Percentiles rank a stretch among this genome's conserved stretches.
These are phyloP conservation scores for Pholiota molesta DNA, from an alignment of 768 basidiomycete genomes.

Conservation along the genomic window DNA sequence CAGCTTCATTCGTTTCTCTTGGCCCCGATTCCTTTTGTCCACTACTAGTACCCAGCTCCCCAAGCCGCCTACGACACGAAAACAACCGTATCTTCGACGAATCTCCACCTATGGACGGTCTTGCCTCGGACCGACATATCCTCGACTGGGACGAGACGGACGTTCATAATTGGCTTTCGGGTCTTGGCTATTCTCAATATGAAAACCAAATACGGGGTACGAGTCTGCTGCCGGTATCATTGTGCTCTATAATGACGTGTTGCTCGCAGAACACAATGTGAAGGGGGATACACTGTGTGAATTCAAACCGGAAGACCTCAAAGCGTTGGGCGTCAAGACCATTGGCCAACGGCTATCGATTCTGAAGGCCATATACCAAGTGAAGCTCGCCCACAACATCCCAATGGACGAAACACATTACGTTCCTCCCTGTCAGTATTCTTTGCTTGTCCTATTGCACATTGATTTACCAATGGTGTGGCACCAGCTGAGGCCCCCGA, in stretches of 20 bases:
- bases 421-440: constrained; percentile 79
- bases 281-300: constrained; percentile 88
- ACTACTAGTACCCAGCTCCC: neutral
- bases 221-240: neutral
- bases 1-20: neutral
- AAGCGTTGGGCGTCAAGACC: constrained; percentile 84
- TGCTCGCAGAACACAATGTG: constrained; percentile 73
- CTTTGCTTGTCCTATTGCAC: constrained; percentile 4
- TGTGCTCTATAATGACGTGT: neutral
- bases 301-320: constrained; percentile 82
- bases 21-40: neutral
- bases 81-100: neutral
- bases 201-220: constrained; percentile 79
- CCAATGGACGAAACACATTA: constrained; percentile 85
- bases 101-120: constrained; percentile 36
- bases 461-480: constrained; percentile 11
- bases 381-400: constrained; percentile 84
- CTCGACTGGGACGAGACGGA: constrained; percentile 76
- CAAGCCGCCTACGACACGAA: neutral
- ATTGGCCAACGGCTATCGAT: constrained; percentile 92
- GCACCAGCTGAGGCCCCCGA: constrained; percentile 34
- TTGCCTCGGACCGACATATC: constrained; percentile 40
- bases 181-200: constrained; percentile 85
- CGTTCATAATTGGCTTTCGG: constrained; percentile 78
- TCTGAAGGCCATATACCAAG: constrained; percentile 88